Conservation (phyloP, 495 filamentous ascomycete genomes). For the Neurospora discreta region DNA sequence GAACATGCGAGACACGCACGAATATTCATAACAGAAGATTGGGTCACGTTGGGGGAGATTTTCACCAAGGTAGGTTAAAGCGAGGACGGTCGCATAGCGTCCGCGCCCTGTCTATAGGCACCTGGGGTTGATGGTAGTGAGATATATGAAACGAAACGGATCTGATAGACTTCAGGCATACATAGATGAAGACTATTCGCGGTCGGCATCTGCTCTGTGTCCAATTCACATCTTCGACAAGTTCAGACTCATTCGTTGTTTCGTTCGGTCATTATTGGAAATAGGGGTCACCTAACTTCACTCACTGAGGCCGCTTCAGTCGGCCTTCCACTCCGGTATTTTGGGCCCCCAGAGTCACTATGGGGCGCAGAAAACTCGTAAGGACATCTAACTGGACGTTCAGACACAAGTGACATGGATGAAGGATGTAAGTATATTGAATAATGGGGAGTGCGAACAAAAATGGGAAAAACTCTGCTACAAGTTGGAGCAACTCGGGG, state of each 20-base stretch:
- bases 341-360: background rate
- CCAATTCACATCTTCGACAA: background rate
- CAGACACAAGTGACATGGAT: background rate
- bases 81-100: background rate
- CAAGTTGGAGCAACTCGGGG: background rate
- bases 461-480: background rate
- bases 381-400: background rate
- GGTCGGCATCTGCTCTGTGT: background rate
- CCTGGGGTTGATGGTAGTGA: background rate
- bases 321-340: background rate
- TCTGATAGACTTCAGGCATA: background rate
- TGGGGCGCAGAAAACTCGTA: background rate
- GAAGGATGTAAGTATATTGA: background rate
- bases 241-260: background rate
- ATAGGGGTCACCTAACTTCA: background rate
- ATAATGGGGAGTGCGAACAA: background rate
- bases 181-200: background rate
- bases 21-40: background rate
- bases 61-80: background rate
- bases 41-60: background rate
- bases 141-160: background rate
- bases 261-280: background rate
- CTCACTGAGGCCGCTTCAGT: background rate
- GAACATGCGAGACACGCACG: background rate
- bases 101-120: background rate